Evolutionary conservation across 495 filamentous ascomycete species (phyloP).

Genomic region (Neurospora tetraspora): DNA sequence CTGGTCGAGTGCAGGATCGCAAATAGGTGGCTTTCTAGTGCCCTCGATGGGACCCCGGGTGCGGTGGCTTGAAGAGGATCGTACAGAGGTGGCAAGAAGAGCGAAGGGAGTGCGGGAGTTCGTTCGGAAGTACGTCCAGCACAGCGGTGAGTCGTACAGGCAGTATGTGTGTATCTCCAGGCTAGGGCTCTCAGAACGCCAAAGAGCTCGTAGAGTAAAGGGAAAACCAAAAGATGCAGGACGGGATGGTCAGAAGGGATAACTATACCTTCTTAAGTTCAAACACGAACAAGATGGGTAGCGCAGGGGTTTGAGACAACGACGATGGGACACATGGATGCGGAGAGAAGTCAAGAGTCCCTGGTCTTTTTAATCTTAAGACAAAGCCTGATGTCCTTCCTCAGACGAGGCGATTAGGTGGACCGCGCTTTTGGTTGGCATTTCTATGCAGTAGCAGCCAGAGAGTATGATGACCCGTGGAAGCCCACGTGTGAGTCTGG

Average conservation of each 20-base stretch:
- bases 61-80: constrained; percentile 17
- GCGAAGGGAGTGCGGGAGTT: constrained; percentile 3
- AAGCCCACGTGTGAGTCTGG: constrained; percentile 17
- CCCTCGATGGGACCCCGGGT: constrained; percentile 12
- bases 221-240: constrained; percentile 1
- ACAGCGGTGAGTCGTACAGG: constrained; percentile 15
- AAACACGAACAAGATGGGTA: constrained; percentile 11
- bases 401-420: constrained; percentile 12
- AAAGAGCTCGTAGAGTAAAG: constrained; percentile 1
- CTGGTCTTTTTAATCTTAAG: constrained; percentile 19
- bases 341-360: constrained; percentile 19
- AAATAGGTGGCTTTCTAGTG: constrained; percentile 14
- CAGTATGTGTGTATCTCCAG: constrained; percentile 5
- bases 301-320: constrained; percentile 28
- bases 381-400: constrained; percentile 11
- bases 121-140: constrained; percentile 7
- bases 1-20: constrained; percentile 14
- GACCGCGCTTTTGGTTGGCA: constrained; percentile 13
- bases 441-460: constrained; percentile 7
- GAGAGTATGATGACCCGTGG: constrained; percentile 4
- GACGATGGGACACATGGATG: constrained; percentile 19
- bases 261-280: constrained; percentile 21
- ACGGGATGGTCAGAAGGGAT: constrained; percentile 9
- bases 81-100: constrained; percentile 12
- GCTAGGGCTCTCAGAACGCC: background rate